Percentiles rank a stretch among this genome's conserved stretches.
Evolutionary conservation across 768 basidiomycete species (phyloP).

Genomic region (Infundibulicybe gibba): DNA sequence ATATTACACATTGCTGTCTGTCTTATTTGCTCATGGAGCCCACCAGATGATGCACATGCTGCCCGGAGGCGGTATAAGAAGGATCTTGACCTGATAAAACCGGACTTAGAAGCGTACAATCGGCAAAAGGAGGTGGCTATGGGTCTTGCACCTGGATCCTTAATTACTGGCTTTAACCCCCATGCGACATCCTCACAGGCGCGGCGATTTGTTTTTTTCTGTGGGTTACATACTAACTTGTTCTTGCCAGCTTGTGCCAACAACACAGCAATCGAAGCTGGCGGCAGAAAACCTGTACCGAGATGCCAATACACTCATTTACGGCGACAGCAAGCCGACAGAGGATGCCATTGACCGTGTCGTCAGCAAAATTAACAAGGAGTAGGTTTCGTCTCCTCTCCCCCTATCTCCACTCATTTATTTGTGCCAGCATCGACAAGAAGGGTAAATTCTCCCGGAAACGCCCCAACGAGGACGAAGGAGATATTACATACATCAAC

Average conservation of each 20-base stretch:
- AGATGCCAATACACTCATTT: constrained; percentile 89
- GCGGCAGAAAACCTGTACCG: constrained; percentile 85
- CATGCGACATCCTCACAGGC: constrained; percentile 41
- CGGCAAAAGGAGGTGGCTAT: constrained; percentile 84
- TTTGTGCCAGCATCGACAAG: constrained; percentile 69
- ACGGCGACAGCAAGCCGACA: constrained; percentile 92
- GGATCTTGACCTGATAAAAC: constrained; percentile 84
- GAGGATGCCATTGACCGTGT: constrained; percentile 96
- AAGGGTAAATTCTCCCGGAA: constrained; percentile 89
- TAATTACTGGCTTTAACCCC: constrained; percentile 56
- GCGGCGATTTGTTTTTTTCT: constrained; percentile 5
- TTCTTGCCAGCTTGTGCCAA: constrained; percentile 40
- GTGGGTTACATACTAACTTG: constrained; percentile 7
- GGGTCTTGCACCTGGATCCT: constrained; percentile 67
- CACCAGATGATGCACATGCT: constrained; percentile 82
- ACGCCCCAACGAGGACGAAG: constrained; percentile 85
- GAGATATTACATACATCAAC: constrained; percentile 99
- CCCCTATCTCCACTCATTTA: constrained; percentile 4
- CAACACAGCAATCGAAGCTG: constrained; percentile 59
- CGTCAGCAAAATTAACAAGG: constrained; percentile 86
- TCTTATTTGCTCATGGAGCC: constrained; percentile 1
- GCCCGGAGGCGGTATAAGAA: constrained; percentile 91
- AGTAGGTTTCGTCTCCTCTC: constrained; percentile 51
- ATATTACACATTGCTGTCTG: constrained; percentile 4
- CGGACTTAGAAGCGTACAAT: constrained; percentile 84